Evolutionary conservation across 2,329 filamentous ascomycete genomes (phyloP).

Genomic region (Xylaria sp.): DNA sequence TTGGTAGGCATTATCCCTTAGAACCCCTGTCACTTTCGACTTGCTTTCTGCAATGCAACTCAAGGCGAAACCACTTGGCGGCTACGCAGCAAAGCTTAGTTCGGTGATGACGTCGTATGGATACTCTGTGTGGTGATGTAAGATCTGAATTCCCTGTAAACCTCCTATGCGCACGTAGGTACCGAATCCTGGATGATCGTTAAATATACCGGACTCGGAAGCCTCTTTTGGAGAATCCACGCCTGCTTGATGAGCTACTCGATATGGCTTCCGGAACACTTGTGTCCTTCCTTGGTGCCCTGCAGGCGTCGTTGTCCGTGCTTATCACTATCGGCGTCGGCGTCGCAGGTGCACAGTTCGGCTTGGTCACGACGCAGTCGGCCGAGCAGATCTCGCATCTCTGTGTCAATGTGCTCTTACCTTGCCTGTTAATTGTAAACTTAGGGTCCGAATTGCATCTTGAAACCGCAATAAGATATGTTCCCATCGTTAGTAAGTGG

Average conservation of each 20-base stretch:
- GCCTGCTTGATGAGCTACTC: not conserved
- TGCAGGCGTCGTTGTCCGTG: constrained; percentile 36
- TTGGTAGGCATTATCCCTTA: no score
- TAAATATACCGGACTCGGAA: not conserved
- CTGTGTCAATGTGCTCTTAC: constrained; percentile 36
- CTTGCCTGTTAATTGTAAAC: constrained; percentile 34
- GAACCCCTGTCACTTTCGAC: no score
- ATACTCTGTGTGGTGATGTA: constrained; percentile 1
- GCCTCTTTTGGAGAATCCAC: no score
- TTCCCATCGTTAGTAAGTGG: constrained; percentile 29
- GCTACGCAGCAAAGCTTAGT: not conserved
- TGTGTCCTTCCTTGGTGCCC: constrained; percentile 34
- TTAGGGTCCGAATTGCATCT: constrained; percentile 33
- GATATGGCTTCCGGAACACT: constrained; percentile 21
- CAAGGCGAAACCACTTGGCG: no score
- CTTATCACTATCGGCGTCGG: constrained; percentile 35
- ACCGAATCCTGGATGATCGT: no score
- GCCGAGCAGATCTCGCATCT: constrained; percentile 34
- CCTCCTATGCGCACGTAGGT: not conserved
- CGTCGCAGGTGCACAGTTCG: constrained; percentile 27
- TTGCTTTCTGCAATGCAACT: no score
- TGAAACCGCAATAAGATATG: constrained; percentile 25
- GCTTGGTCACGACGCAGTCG: constrained; percentile 27
- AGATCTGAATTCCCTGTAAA: constrained; percentile 1
- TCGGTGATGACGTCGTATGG: constrained; percentile 16